Evolutionary conservation across 2,329 filamentous ascomycete genomes (phyloP).

Genomic region (Nemania serpens): DNA sequence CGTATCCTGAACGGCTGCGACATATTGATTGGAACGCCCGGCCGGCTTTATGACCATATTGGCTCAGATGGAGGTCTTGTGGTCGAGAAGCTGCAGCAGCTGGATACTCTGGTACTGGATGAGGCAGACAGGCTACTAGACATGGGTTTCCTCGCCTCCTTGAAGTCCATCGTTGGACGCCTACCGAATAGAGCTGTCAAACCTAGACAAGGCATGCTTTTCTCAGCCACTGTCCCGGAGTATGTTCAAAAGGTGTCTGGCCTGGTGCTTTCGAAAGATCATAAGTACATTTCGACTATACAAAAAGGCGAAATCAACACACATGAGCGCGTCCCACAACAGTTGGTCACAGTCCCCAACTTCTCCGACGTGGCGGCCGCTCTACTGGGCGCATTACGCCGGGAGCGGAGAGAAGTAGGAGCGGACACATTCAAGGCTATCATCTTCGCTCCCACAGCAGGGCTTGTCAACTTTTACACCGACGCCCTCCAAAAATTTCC

Average conservation of each 20-base stretch:
- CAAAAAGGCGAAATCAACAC: constrained; percentile 75
- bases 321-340: constrained; percentile 76
- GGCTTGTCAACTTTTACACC: constrained; percentile 56
- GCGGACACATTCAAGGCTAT: constrained; percentile 77
- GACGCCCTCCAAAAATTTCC: constrained; percentile 48
- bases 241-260: constrained; percentile 79
- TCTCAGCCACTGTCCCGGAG: constrained; percentile 80
- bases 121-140: constrained; percentile 83
- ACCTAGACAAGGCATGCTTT: constrained; percentile 75
- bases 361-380: constrained; percentile 69
- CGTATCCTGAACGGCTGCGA: constrained; percentile 75
- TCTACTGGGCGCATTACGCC: constrained; percentile 61
- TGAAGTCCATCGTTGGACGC: constrained; percentile 75
- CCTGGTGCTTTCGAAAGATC: constrained; percentile 68
- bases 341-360: constrained; percentile 68
- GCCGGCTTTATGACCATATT: constrained; percentile 78
- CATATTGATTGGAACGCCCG: constrained; percentile 80
- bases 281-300: constrained; percentile 83
- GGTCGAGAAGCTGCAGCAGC: constrained; percentile 64
- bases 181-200: constrained; percentile 66
- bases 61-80: constrained; percentile 72
- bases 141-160: constrained; percentile 79
- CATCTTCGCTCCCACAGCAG: constrained; percentile 72
- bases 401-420: constrained; percentile 46
- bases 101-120: constrained; percentile 82